Conservation (phyloP, 768 basidiomycete genomes). For the Trametes sanguinea region DNA sequence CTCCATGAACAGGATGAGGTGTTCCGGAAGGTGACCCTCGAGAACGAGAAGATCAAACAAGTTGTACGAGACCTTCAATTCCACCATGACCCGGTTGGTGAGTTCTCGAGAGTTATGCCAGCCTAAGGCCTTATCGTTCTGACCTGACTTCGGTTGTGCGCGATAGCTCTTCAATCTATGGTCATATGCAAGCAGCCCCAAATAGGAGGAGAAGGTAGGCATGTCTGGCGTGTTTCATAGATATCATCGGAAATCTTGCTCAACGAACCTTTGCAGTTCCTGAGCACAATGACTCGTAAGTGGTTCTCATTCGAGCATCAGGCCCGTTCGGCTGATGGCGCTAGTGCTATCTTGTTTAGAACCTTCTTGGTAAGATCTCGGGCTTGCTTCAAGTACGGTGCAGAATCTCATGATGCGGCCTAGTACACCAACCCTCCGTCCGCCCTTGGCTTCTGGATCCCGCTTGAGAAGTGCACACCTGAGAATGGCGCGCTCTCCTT, state of each 20-base stretch:
- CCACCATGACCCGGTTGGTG: slow-evolving; percentile 84
- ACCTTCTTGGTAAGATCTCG: slow-evolving; percentile 61
- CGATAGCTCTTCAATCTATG: slow-evolving; percentile 88
- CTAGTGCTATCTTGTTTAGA: slow-evolving; percentile 35
- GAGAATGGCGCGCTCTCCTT: slow-evolving; percentile 87
- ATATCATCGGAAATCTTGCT: background rate
- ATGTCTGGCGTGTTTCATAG: too few species aligned
- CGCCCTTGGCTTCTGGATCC: slow-evolving; percentile 97
- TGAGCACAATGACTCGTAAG: slow-evolving; percentile 93
- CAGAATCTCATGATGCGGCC: background rate
- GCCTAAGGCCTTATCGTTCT: too few species aligned
- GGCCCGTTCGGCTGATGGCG: background rate
- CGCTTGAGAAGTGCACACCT: slow-evolving; percentile 84
- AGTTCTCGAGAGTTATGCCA: slow-evolving; percentile 23
- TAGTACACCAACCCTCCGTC: slow-evolving; percentile 91
- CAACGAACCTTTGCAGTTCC: slow-evolving; percentile 54
- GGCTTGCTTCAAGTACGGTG: background rate
- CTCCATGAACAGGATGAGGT: slow-evolving; percentile 84
- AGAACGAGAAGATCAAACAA: slow-evolving; percentile 68
- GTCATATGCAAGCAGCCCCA: slow-evolving; percentile 92
- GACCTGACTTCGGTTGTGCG: background rate
- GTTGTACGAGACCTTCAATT: slow-evolving; percentile 79
- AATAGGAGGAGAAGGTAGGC: slow-evolving; percentile 87
- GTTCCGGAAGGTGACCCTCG: slow-evolving; percentile 77
- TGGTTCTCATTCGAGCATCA: slow-evolving; percentile 10